A percentile compares a stretch with the other conserved stretches of the same genome.
These are phyloP conservation scores for Solanum hybrid DNA, from an alignment of 305 asterid species.

Conservation along the genomic window DNA sequence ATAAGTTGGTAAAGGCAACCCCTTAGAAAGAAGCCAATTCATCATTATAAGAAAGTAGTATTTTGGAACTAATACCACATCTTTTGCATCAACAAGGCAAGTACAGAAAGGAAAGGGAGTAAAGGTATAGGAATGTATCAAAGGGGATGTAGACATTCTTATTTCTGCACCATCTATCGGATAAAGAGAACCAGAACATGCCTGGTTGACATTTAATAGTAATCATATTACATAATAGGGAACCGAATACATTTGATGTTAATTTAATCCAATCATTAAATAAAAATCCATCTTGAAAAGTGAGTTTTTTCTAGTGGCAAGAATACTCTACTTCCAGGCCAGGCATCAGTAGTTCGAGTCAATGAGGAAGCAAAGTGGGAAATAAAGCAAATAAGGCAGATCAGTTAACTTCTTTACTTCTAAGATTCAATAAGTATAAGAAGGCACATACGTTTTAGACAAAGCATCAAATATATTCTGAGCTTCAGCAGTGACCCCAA, in stretches of 20 bases:
- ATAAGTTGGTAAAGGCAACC: neutral
- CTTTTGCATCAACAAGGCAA: neutral
- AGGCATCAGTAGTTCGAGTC: neutral
- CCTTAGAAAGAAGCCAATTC: neutral
- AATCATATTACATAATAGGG: neutral
- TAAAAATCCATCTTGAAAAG: neutral
- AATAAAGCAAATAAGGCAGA: neutral
- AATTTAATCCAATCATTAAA: neutral
- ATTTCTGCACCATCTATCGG: neutral
- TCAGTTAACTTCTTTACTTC: neutral
- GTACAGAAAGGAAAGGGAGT: neutral
- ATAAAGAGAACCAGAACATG: neutral
- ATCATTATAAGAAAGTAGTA: neutral
- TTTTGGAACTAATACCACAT: neutral
- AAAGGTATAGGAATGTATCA: neutral
- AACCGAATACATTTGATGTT: neutral
- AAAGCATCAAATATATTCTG: conserved; percentile 74
- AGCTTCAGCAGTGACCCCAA: conserved; percentile 77
- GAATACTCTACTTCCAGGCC: neutral
- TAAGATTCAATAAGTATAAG: neutral
- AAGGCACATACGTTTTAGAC: conserved; percentile 58
- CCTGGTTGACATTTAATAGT: neutral
- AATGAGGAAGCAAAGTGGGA: neutral
- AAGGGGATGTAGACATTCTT: neutral
- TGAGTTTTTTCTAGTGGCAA: neutral